Conservation (phyloP, 345 rosid genomes). For the Lepidium sativum region DNA sequence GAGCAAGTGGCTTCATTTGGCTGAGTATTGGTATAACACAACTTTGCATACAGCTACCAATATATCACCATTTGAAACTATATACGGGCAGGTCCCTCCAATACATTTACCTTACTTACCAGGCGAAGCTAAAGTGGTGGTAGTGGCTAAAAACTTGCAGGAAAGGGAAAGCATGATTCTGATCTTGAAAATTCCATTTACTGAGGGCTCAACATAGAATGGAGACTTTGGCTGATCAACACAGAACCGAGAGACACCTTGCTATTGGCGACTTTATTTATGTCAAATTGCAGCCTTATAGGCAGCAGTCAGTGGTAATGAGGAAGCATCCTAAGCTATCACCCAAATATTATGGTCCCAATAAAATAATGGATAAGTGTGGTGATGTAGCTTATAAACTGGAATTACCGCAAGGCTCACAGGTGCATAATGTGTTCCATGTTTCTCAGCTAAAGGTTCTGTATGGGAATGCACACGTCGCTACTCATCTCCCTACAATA, state of each 20-base stretch:
- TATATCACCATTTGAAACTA: background rate
- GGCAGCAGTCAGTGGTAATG: background rate
- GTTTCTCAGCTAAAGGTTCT: too few relatives aligned
- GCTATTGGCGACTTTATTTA: background rate
- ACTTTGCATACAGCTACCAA: background rate
- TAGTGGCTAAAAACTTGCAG: too few relatives aligned
- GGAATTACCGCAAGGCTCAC: too few relatives aligned
- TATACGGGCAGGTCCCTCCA: background rate
- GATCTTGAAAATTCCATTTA: background rate
- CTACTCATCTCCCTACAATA: background rate
- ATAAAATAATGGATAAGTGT: background rate
- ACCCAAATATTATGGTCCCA: background rate
- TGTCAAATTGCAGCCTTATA: background rate
- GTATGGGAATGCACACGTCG: accelerated
- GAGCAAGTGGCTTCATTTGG: background rate
- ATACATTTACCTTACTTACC: too few relatives aligned
- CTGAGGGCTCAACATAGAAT: background rate
- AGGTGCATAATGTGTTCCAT: too few relatives aligned
- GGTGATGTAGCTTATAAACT: too few relatives aligned
- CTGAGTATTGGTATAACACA: background rate
- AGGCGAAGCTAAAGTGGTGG: too few relatives aligned
- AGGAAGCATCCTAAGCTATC: background rate
- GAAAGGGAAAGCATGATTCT: too few relatives aligned
- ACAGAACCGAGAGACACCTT: background rate
- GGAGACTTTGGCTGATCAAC: background rate